phyloP scores from a whole-genome alignment of 768 basidiomycete species.

The Suillus sp. region DNA sequence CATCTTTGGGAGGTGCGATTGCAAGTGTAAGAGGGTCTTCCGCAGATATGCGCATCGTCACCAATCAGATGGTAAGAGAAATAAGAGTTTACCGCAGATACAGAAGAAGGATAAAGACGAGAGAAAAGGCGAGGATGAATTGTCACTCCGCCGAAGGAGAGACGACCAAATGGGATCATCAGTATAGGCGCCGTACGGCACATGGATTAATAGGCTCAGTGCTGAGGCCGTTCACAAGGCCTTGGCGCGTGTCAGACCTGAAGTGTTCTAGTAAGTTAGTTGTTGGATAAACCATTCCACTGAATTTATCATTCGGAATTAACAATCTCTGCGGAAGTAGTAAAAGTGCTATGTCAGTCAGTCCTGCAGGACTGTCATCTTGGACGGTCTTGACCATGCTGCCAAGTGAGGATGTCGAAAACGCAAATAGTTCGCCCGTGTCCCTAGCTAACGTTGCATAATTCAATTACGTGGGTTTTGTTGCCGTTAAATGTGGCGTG shows the following conservation, averaged over 20 bases:
- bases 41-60: conserved; percentile 34
- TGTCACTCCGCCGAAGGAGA: conserved; percentile 5
- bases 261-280: background rate
- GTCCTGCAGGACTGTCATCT: background rate
- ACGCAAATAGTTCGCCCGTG: background rate
- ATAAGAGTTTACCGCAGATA: background rate
- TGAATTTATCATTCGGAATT: background rate
- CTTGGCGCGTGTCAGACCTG: background rate
- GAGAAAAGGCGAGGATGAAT: background rate
- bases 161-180: conserved; percentile 6
- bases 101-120: conserved; percentile 6
- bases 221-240: conserved; percentile 3
- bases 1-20: conserved; percentile 64
- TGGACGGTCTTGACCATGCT: background rate
- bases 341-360: conserved; percentile 1
- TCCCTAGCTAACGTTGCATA: background rate
- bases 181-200: conserved; percentile 13
- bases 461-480: conserved; percentile 4
- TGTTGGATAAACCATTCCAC: background rate
- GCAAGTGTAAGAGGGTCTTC: conserved; percentile 66
- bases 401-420: background rate
- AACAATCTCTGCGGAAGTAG: background rate
- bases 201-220: background rate
- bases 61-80: background rate
- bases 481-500: conserved; percentile 15